Evolutionary conservation across 1,284 basidiomycete genomes (phyloP).

Genomic region (Bothia castanella): DNA sequence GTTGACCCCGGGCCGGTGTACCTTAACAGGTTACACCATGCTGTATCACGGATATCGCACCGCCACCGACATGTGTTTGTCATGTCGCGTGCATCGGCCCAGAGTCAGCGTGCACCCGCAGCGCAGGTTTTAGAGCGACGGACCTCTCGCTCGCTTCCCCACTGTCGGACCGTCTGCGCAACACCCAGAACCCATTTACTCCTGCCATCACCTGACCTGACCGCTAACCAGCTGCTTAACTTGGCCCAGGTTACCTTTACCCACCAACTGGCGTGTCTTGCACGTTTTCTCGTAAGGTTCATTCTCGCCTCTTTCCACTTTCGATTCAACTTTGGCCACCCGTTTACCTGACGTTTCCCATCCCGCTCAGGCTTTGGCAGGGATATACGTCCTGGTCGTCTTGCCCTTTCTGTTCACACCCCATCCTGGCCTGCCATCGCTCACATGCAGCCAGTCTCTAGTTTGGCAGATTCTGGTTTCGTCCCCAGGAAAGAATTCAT

Average conservation of each 20-base stretch:
- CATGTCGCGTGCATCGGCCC: slow-evolving; percentile 28
- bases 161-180: slow-evolving; percentile 14
- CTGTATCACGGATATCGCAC: slow-evolving; percentile 14
- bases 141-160: not conserved
- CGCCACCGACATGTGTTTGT: slow-evolving; percentile 30
- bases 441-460: slow-evolving; percentile 33
- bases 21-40: not conserved
- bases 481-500: slow-evolving; percentile 68
- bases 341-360: slow-evolving; percentile 40
- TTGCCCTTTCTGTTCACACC: slow-evolving; percentile 23
- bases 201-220: slow-evolving; percentile 9
- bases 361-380: slow-evolving; percentile 28
- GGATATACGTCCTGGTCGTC: slow-evolving; percentile 27
- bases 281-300: slow-evolving; percentile 34
- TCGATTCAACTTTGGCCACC: slow-evolving; percentile 32
- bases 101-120: slow-evolving; percentile 11
- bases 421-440: slow-evolving; percentile 26
- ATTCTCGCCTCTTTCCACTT: slow-evolving; percentile 29
- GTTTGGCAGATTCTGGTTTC: slow-evolving; percentile 44
- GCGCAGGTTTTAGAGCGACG: slow-evolving; percentile 14
- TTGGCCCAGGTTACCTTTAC: slow-evolving; percentile 12
- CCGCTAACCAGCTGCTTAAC: slow-evolving; percentile 13
- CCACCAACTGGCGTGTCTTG: slow-evolving; percentile 27
- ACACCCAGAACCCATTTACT: slow-evolving; percentile 9
- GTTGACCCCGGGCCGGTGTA: slow-evolving; percentile 7